A percentile compares a stretch with the other conserved stretches of the same genome.
Evolutionary conservation across 2,329 filamentous ascomycete species (phyloP).

Genomic region (Trichoderma sp.): DNA sequence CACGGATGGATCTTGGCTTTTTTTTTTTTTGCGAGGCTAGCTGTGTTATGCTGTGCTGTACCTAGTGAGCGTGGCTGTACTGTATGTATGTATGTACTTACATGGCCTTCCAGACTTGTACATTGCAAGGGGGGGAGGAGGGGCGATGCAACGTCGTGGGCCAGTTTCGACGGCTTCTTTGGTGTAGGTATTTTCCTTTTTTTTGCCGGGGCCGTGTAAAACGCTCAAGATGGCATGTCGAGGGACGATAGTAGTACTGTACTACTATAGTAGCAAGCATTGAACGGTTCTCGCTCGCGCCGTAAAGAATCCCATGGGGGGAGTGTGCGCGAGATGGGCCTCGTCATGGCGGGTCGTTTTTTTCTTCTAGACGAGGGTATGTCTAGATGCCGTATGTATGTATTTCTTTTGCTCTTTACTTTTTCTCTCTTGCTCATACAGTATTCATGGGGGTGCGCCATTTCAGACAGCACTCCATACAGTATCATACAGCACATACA

Average conservation of each 20-base stretch:
- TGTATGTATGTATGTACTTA: neutral
- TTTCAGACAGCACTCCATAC: too few relatives aligned
- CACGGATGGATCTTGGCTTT: conserved; percentile 1
- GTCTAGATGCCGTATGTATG: neutral
- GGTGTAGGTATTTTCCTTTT: neutral
- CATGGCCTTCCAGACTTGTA: neutral
- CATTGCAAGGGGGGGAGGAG: neutral
- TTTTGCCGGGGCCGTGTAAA: neutral
- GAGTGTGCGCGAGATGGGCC: neutral
- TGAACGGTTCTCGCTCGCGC: neutral
- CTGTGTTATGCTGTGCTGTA: too few relatives aligned
- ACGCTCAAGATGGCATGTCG: conserved; percentile 8
- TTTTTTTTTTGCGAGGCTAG: neutral
- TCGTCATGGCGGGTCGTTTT: neutral
- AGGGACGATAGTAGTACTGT: neutral
- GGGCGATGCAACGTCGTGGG: conserved; percentile 2
- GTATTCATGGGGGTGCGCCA: neutral
- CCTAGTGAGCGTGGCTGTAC: too few relatives aligned
- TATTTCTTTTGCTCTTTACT: neutral
- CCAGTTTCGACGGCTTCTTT: neutral
- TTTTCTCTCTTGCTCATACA: neutral
- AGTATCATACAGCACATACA: neutral
- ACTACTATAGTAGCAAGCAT: neutral
- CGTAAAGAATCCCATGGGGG: neutral
- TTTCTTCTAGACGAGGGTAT: too few relatives aligned